A percentile compares a stretch with the other conserved stretches of the same genome.
Conservation (phyloP, 176 grass and related monocot genomes). For the Tuctoria greenei region DNA sequence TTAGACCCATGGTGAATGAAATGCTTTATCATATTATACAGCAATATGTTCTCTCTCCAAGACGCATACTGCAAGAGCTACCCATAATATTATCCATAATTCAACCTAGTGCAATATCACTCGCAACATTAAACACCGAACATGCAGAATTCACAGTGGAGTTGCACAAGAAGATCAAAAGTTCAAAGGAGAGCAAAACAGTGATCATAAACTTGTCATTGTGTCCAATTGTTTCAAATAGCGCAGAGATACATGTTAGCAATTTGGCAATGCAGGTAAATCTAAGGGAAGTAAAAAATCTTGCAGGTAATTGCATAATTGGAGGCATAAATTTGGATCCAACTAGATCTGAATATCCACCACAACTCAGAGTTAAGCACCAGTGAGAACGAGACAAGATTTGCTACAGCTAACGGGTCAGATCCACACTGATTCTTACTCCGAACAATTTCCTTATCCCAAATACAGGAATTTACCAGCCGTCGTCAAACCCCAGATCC, state of each 20-base stretch:
- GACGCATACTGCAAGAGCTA: not conserved
- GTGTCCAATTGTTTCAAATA: not conserved
- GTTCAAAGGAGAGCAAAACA: not conserved
- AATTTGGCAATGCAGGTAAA: constrained; percentile 25
- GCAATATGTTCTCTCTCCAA: not conserved
- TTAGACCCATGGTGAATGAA: not conserved
- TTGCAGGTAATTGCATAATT: constrained; percentile 27
- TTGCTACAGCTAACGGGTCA: constrained; percentile 6
- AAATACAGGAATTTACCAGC: too few species aligned
- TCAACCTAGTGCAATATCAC: not conserved
- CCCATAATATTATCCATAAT: not conserved
- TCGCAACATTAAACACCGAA: not conserved
- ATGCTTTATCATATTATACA: not conserved
- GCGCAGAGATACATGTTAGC: not conserved
- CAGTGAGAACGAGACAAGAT: not conserved
- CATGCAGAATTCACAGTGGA: not conserved
- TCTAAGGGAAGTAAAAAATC: constrained; percentile 25
- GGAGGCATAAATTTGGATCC: not conserved
- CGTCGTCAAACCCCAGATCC: constrained; percentile 50
- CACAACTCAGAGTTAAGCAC: not conserved
- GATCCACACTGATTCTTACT: constrained; percentile 23
- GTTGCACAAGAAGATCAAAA: not conserved
- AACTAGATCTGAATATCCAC: constrained; percentile 18
- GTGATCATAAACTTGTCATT: constrained; percentile 4
- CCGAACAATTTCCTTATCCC: too few species aligned